These are phyloP conservation scores for Sordariomycetes sp. DNA, from an alignment of 2,329 filamentous ascomycete genomes.

Conservation along the genomic window DNA sequence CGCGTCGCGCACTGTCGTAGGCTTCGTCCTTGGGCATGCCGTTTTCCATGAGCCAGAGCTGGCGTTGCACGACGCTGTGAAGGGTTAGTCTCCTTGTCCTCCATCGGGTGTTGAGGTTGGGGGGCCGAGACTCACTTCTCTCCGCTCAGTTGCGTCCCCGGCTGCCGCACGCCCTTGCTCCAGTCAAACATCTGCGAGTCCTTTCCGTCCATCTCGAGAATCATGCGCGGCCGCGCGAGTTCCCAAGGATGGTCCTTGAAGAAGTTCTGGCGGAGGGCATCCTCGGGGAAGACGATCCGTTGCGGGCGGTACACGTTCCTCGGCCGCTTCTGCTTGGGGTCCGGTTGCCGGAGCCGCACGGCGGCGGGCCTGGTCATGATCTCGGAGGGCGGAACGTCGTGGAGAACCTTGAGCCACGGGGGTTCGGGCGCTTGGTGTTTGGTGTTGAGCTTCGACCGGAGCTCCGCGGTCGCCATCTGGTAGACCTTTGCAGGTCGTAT, in stretches of 20 bases:
- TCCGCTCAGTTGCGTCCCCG: conserved; percentile 66
- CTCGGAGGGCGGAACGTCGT: conserved; percentile 46
- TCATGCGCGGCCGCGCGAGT: conserved; percentile 72
- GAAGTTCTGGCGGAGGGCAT: conserved; percentile 69
- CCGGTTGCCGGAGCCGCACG: conserved; percentile 27
- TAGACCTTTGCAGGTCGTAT: conserved; percentile 35
- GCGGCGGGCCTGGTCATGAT: conserved; percentile 43
- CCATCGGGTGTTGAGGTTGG: not conserved
- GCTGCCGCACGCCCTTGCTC: conserved; percentile 64
- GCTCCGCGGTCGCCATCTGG: conserved; percentile 30
- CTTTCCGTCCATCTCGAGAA: conserved; percentile 78
- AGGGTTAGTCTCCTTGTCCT: not conserved
- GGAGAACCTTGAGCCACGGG: conserved; percentile 41
- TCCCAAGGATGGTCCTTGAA: conserved; percentile 97
- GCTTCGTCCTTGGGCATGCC: conserved; percentile 54
- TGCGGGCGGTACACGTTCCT: conserved; percentile 75
- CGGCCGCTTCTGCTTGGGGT: conserved; percentile 41
- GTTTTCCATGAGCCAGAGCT: conserved; percentile 69
- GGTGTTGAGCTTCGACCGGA: conserved; percentile 28
- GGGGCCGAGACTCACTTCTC: conserved; percentile 54
- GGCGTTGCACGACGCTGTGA: conserved; percentile 78
- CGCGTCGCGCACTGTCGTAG: conserved; percentile 78
- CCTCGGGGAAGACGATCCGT: conserved; percentile 70
- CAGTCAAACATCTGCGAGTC: conserved; percentile 71
- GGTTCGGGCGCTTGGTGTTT: conserved; percentile 21